Evolutionary conservation across 179 eudicot species (phyloP).

Genomic region (Beta macrorhiza): DNA sequence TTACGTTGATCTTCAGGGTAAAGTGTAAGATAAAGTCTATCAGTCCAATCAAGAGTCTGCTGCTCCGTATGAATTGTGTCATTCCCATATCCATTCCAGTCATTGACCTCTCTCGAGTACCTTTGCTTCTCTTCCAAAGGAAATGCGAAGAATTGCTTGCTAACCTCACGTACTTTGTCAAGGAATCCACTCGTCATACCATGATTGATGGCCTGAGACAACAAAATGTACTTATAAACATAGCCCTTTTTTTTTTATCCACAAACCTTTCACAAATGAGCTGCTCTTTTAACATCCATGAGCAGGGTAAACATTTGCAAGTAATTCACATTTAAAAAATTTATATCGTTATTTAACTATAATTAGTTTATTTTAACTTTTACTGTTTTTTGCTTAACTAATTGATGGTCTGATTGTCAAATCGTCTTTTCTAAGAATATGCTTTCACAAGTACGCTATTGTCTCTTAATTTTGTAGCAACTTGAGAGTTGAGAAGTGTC

Average conservation of each 20-base stretch:
- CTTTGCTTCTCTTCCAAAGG: slow-evolving; percentile 37
- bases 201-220: slow-evolving; percentile 12
- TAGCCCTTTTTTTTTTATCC: background rate
- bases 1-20: slow-evolving; percentile 17
- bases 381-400: no score
- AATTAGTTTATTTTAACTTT: no score
- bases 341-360: no score
- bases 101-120: slow-evolving; percentile 5
- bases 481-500: no score
- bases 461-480: no score
- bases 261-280: background rate
- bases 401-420: no score
- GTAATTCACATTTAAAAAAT: no score
- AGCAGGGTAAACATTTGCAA: no score
- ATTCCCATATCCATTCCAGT: slow-evolving; percentile 21
- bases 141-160: slow-evolving; percentile 15
- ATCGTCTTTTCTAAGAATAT: no score
- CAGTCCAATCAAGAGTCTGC: slow-evolving; percentile 15
- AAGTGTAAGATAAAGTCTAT: slow-evolving; percentile 11
- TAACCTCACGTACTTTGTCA: slow-evolving; percentile 9
- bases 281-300: background rate
- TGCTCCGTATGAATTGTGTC: slow-evolving; percentile 2
- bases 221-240: background rate
- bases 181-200: slow-evolving; percentile 12
- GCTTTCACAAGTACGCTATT: no score